These are phyloP conservation scores for Takashimella tepidaria DNA, from an alignment of 1,284 basidiomycete species.

Conservation along the genomic window DNA sequence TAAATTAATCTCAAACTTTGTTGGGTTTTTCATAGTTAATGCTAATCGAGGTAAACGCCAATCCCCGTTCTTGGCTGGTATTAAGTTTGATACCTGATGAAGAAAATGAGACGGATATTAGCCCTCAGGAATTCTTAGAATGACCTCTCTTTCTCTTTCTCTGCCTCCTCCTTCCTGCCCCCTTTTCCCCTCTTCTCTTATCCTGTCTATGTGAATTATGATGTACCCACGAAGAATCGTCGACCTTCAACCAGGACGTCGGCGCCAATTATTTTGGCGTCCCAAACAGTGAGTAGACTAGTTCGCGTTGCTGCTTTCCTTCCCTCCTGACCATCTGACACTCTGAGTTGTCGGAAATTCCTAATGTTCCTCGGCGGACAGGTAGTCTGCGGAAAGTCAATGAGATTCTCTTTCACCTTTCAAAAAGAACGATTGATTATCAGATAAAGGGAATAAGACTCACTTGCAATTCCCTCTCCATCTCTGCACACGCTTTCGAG, in stretches of 20 bases:
- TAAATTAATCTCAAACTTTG: slow-evolving; percentile 56
- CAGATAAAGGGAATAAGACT: slow-evolving; percentile 16
- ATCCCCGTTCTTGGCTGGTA: slow-evolving; percentile 56
- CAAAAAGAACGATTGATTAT: too few species aligned
- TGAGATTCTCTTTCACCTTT: not conserved
- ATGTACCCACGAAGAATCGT: slow-evolving; percentile 56
- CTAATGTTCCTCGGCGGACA: slow-evolving; percentile 76
- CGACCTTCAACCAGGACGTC: slow-evolving; percentile 62
- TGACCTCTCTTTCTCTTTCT: too few species aligned
- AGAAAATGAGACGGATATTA: too few species aligned
- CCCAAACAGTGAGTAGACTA: slow-evolving; percentile 80
- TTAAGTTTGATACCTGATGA: slow-evolving; percentile 58
- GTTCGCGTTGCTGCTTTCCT: slow-evolving; percentile 54
- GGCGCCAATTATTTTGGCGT: slow-evolving; percentile 57
- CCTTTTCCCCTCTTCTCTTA: too few species aligned
- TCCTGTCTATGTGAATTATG: not conserved
- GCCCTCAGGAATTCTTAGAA: too few species aligned
- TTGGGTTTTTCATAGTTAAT: slow-evolving; percentile 34
- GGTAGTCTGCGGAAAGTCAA: slow-evolving; percentile 49
- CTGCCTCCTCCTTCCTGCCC: too few species aligned
- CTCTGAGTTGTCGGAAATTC: slow-evolving; percentile 70
- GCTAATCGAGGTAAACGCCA: slow-evolving; percentile 55
- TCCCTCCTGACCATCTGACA: slow-evolving; percentile 62
- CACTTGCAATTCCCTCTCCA: slow-evolving; percentile 67
- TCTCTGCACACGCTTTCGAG: slow-evolving; percentile 55